These are phyloP conservation scores for Ophiostoma angusticollis DNA, from an alignment of 2,329 filamentous ascomycete genomes.

Conservation along the genomic window DNA sequence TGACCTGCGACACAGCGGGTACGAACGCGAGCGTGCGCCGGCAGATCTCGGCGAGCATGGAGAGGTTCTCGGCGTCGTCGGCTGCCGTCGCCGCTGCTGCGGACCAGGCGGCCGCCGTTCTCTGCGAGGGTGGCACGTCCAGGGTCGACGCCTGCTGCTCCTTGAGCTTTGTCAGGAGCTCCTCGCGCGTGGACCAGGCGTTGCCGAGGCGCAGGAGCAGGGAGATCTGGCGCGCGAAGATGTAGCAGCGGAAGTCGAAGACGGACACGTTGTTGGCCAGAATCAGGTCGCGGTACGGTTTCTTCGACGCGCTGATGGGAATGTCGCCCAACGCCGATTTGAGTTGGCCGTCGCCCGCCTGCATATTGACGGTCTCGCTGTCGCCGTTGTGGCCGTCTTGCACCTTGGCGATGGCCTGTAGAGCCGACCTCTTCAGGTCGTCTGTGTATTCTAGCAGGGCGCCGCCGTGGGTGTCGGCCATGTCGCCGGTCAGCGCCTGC, in stretches of 20 bases:
- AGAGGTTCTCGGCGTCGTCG: slow-evolving; percentile 59
- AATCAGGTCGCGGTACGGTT: slow-evolving; percentile 84
- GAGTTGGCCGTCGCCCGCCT: slow-evolving; percentile 21
- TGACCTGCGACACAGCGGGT: slow-evolving; percentile 61
- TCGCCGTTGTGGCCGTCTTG: slow-evolving; percentile 23
- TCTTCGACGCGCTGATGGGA: slow-evolving; percentile 50
- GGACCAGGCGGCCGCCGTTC: slow-evolving; percentile 32
- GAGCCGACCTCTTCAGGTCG: slow-evolving; percentile 51
- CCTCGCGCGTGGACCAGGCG: slow-evolving; percentile 47
- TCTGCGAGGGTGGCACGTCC: slow-evolving; percentile 30
- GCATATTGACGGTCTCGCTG: slow-evolving; percentile 36
- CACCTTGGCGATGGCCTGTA: slow-evolving; percentile 35
- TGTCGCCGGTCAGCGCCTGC: slow-evolving; percentile 33
- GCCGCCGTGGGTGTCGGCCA: slow-evolving; percentile 54
- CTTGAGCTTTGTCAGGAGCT: slow-evolving; percentile 47
- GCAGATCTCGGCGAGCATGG: slow-evolving; percentile 76
- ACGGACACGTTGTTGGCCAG: slow-evolving; percentile 89
- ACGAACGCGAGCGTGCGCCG: slow-evolving; percentile 74
- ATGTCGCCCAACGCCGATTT: slow-evolving; percentile 34
- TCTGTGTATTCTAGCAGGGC: slow-evolving; percentile 61
- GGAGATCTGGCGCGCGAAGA: slow-evolving; percentile 79
- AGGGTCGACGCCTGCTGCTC: slow-evolving; percentile 48
- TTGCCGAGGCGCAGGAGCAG: slow-evolving; percentile 76
- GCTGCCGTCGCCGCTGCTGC: slow-evolving; percentile 32
- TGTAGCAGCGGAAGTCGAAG: slow-evolving; percentile 89